These are phyloP conservation scores for Ogataea zsoltii DNA, from an alignment of 805 yeast genomes.

Conservation along the genomic window DNA sequence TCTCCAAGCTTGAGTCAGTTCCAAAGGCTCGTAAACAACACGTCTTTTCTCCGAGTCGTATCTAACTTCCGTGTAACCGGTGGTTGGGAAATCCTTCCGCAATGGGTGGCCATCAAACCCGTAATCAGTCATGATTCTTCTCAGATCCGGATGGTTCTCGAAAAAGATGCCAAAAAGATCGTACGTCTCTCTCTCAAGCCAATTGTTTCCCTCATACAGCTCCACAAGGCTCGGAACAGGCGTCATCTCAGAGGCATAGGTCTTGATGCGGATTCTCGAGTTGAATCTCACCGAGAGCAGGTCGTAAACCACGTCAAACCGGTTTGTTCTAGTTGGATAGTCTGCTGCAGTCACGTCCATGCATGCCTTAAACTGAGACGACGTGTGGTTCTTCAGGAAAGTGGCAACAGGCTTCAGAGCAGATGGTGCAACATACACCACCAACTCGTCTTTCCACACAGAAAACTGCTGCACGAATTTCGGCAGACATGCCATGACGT, in stretches of 20 bases:
- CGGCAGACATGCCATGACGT: slow-evolving; percentile 75
- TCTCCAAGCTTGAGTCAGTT: slow-evolving; percentile 90
- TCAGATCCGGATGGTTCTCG: slow-evolving; percentile 85
- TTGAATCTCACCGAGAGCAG: slow-evolving; percentile 78
- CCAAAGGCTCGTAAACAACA: slow-evolving; percentile 86
- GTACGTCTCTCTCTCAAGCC: slow-evolving; percentile 90
- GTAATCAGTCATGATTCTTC: slow-evolving; percentile 88
- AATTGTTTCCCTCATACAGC: slow-evolving; percentile 76
- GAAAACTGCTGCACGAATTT: slow-evolving; percentile 80
- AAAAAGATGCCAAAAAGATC: slow-evolving; percentile 87
- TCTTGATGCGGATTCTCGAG: slow-evolving; percentile 85
- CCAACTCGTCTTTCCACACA: slow-evolving; percentile 90
- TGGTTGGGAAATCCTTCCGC: slow-evolving; percentile 90
- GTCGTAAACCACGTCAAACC: slow-evolving; percentile 87
- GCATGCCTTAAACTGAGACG: slow-evolving; percentile 76
- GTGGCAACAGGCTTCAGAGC: slow-evolving; percentile 71
- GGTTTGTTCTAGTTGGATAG: slow-evolving; percentile 77
- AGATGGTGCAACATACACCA: slow-evolving; percentile 71
- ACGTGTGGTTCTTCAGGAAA: slow-evolving; percentile 74
- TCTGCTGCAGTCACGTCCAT: slow-evolving; percentile 87
- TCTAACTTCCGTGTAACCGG: slow-evolving; percentile 88
- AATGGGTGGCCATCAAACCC: slow-evolving; percentile 92
- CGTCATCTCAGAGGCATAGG: slow-evolving; percentile 80
- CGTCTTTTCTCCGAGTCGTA: slow-evolving; percentile 91
- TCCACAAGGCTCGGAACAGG: slow-evolving; percentile 80